Evolutionary conservation across 495 filamentous ascomycete genomes (phyloP), one percentile per base, ranked within the genome.

Genomic region (Aspergillus kassunensis): DNA sequence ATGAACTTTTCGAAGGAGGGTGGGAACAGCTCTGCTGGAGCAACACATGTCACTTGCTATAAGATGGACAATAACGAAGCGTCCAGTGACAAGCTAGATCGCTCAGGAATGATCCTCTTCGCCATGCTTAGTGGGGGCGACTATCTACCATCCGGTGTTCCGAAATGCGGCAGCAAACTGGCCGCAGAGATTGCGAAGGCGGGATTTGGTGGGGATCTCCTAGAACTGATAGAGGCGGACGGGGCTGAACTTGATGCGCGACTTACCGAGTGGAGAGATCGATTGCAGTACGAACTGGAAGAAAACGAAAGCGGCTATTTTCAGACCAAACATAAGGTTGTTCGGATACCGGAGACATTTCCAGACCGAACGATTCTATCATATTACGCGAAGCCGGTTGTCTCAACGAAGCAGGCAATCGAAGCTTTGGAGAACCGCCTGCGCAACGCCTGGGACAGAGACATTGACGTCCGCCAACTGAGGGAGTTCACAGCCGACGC

Each of bases 71-170:
- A 49, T n/a, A 34, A 55, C 15, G 58, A 62, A 29, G 45, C 59
- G 3, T 62, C 64, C 63, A 73, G 68, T 41, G 62, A 70, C 15
- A 82, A 83, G 6, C 69, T 99, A 21, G 86, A 90, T 58, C 78
- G 85, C 35, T 81, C 91, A 48, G 93, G 91, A 2, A 97, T 99
- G 92, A 85, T 97, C 31, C 65, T 99, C 12, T 84, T 99, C 30
- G 95, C 95, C 0, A 73, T 99, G 64, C 91, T 99, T 78, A 96
- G 90, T 61, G 93, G 95, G 9, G 93, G 93, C 6, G 95, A 99
- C 66, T 99, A 99, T 59, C 69, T 91, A 9, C 90, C 93, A 2
- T 89, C 88, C 46, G 95, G 95, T 0, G 84, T 99, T 15, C 85
- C 88, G 0, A 84, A 86, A 33, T 97, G 90, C 57, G 95, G 95